phyloP scores from a whole-genome alignment of 306 rosid genomes.

The Canavalia gladiata region DNA sequence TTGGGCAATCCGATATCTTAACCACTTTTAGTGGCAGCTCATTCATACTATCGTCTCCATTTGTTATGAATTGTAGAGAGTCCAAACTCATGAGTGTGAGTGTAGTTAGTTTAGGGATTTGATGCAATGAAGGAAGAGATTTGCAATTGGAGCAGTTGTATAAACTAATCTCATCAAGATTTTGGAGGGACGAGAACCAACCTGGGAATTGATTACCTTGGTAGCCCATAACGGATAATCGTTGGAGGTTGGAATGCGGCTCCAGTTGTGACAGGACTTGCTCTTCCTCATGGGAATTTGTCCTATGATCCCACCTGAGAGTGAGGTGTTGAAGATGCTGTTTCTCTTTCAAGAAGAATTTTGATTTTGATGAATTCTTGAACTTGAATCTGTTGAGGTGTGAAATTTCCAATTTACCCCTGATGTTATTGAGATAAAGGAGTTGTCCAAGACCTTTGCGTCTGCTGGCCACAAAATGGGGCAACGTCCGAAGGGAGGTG shows the following conservation, averaged over 20 bases:
- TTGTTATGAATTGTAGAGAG: conserved; percentile 14
- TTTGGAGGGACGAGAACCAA: conserved; percentile 9
- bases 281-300: not conserved
- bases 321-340: not conserved
- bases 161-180: not conserved
- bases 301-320: not conserved
- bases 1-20: not conserved
- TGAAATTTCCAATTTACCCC: conserved; percentile 7
- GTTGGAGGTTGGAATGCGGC: conserved; percentile 2
- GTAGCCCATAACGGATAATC: not conserved
- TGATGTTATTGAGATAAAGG: not conserved
- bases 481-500: not conserved
- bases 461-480: not conserved
- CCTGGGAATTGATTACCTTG: not conserved
- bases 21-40: not conserved
- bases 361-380: not conserved
- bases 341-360: not conserved
- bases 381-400: not conserved
- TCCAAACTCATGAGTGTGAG: not conserved
- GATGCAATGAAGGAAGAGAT: not conserved
- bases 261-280: not conserved
- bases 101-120: not conserved
- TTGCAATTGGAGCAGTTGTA: not conserved
- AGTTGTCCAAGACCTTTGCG: not conserved
- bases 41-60: too few relatives aligned